Conservation (phyloP, 1,139 yeast genomes). For the Arxiozyma telluris region DNA sequence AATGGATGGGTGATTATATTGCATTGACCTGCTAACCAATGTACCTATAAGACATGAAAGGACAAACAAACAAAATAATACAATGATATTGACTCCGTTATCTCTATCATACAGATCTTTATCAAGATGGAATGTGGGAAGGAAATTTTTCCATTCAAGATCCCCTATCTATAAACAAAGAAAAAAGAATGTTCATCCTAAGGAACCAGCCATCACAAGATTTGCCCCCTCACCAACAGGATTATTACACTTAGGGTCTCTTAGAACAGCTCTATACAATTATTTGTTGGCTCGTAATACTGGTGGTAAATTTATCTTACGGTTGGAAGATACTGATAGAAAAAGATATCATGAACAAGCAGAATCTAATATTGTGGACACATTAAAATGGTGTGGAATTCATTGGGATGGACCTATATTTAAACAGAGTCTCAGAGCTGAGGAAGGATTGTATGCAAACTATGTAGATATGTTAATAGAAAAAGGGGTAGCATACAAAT, state of each 20-base stretch:
- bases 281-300: slow-evolving; percentile 73
- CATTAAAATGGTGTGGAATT: slow-evolving; percentile 71
- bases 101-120: slow-evolving; percentile 6
- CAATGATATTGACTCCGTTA: not conserved
- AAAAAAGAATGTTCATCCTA: slow-evolving; percentile 35
- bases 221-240: slow-evolving; percentile 99
- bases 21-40: not conserved
- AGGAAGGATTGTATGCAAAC: slow-evolving; percentile 44
- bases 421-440: slow-evolving; percentile 68
- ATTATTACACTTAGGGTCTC: slow-evolving; percentile 77
- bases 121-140: not conserved
- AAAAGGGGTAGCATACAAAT: slow-evolving; percentile 69
- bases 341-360: slow-evolving; percentile 72
- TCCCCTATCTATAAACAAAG: not conserved
- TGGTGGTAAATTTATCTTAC: slow-evolving; percentile 66
- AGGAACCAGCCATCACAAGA: slow-evolving; percentile 68
- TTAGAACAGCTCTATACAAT: slow-evolving; percentile 88
- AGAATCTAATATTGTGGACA: slow-evolving; percentile 66
- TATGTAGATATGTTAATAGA: slow-evolving; percentile 51
- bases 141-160: not conserved
- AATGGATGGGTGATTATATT: not conserved
- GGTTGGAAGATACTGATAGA: slow-evolving; percentile 90
- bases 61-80: not conserved
- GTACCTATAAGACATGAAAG: not conserved
- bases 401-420: slow-evolving; percentile 79